Evolutionary conservation across 805 yeast genomes (phyloP).

Genomic region (Metschnikowia gelsemii): DNA sequence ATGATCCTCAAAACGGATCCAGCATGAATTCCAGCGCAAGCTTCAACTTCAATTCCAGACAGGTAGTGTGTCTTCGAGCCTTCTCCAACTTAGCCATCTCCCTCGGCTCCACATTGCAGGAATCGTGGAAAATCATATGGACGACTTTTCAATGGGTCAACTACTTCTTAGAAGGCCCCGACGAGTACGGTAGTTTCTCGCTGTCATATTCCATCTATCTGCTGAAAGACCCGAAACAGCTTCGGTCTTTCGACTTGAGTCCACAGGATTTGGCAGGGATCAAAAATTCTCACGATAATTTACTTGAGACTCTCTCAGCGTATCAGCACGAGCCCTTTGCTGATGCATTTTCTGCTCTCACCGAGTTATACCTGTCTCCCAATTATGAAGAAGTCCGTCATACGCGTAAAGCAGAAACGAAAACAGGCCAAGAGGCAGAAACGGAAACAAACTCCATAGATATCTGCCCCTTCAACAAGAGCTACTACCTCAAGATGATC

Average conservation of each 20-base stretch:
- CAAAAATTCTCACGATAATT: conserved; percentile 55
- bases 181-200: conserved; percentile 30
- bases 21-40: neutral
- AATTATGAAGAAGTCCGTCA: conserved; percentile 18
- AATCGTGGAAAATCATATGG: conserved; percentile 62
- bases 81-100: conserved; percentile 74
- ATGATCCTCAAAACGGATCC: neutral
- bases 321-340: conserved; percentile 53
- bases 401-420: conserved; percentile 2
- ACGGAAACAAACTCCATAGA: neutral
- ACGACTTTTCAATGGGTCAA: conserved; percentile 78
- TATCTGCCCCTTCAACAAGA: conserved; percentile 54
- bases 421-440: neutral
- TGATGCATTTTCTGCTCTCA: conserved; percentile 48
- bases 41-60: conserved; percentile 61
- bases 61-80: conserved; percentile 75
- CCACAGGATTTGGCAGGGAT: conserved; percentile 51
- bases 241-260: conserved; percentile 36
- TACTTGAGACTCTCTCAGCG: conserved; percentile 59
- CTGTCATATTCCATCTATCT: no score
- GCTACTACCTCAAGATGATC: conserved; percentile 54
- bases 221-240: conserved; percentile 28
- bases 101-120: conserved; percentile 68
- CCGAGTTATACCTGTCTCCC: conserved; percentile 46
- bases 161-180: conserved; percentile 62